Base-by-base conservation (phyloP, 2,329 filamentous ascomycete species). In the Aureobasidium subglaciale region DNA sequence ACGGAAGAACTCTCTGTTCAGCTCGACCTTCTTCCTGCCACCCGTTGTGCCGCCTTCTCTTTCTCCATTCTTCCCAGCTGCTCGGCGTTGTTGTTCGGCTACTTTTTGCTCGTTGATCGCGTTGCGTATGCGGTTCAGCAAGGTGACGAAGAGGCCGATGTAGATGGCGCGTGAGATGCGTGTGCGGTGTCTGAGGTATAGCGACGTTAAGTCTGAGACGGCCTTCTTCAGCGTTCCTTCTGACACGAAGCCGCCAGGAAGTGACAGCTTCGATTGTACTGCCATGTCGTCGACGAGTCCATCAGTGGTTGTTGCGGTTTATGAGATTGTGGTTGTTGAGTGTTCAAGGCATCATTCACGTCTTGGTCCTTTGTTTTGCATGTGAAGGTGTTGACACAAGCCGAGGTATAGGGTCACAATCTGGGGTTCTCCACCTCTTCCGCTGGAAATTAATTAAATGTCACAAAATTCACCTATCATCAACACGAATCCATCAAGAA, bases 71-170 rank as follows among this genome's bases (percentile, higher is more conserved):
- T 62, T 60, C 13, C 62, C 42, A 0, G 61, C 66, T 68, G 79
- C 62, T 70, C 83, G 65, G 71, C 80, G 65, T 67, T 83, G 70
- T 68, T 79, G 65, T 62, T 83, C 81, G 5, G 83, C 81, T 15
- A 88, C 88, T 70, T 95, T 96, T 70, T 97, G 48, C 70, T 96
- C 91, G 58, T 87, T 85, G 67, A 97, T 86, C 64, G 92, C 91
- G 80, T 90, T 85, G 64, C 91, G 90, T 55, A 97, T 85, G 64
- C 93, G 90, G 70, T 95, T 91, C 59, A 86, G 78, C 59, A 96
- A 82, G 45, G 89, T 84, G 62, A 92, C 75, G 63, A 92, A 83
- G 63, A 96, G 80, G 25, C 89, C 85, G 59, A 95, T 76, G 75
- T 95, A 95, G 63, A 95, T 83, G 60, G 83, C 84, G 66, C 88